phyloP scores from a whole-genome alignment of 2,329 filamentous ascomycete species.

The Leptographium galeiforme region DNA sequence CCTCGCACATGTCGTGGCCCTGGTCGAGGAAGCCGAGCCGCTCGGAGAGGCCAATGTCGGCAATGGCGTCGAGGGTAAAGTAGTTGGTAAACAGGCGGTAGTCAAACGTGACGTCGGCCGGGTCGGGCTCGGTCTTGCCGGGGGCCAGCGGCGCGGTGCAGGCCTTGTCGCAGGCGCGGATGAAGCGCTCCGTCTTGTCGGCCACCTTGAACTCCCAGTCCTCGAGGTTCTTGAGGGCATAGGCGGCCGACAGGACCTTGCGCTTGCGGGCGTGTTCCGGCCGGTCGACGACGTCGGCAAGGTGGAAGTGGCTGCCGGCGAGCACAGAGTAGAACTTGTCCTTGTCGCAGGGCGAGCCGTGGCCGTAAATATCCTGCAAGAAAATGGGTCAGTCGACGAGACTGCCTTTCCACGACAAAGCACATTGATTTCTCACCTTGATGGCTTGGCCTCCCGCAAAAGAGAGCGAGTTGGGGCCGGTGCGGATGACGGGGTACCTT shows the following conservation, averaged over 20 bases:
- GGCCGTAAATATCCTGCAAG: conserved; percentile 30
- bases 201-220: conserved; percentile 41
- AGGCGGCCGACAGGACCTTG: conserved; percentile 34
- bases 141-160: conserved; percentile 24
- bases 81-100: conserved; percentile 32
- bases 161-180: conserved; percentile 27
- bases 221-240: conserved; percentile 39
- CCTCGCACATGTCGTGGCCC: conserved; percentile 31
- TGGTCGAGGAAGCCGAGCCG: conserved; percentile 30
- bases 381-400: no score
- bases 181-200: conserved; percentile 32
- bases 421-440: no score
- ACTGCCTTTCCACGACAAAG: no score
- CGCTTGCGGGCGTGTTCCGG: conserved; percentile 37
- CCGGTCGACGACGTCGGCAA: conserved; percentile 39
- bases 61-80: conserved; percentile 35
- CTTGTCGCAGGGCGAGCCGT: conserved; percentile 36
- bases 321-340: conserved; percentile 31
- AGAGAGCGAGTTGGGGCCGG: conserved; percentile 30
- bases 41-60: conserved; percentile 32
- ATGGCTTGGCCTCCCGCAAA: conserved; percentile 27
- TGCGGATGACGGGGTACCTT: conserved; percentile 29
- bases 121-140: conserved; percentile 13
- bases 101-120: conserved; percentile 31
- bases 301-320: conserved; percentile 34